Evolutionary conservation across 2,329 filamentous ascomycete genomes (phyloP).

Genomic region (Phyllosticta capitalensis): DNA sequence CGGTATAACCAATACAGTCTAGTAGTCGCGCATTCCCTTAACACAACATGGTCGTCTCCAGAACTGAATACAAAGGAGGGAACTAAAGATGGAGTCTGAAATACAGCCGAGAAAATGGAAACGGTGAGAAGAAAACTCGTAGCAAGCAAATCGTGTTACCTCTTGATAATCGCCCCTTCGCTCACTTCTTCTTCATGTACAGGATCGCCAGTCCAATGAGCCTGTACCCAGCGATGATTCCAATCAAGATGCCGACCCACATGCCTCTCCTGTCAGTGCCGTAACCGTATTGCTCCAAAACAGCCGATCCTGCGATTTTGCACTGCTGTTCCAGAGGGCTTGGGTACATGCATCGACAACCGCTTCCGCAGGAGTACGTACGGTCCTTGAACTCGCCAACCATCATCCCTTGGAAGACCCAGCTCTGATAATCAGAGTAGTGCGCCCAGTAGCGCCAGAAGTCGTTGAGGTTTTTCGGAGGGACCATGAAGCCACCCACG

Average conservation of each 20-base stretch:
- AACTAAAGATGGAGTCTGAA: no score
- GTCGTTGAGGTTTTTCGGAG: constrained; percentile 60
- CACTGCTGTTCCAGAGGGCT: constrained; percentile 55
- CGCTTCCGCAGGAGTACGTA: constrained; percentile 50
- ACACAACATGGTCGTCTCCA: background rate
- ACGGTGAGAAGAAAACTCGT: background rate
- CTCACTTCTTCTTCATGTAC: constrained; percentile 25
- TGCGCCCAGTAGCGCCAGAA: constrained; percentile 85
- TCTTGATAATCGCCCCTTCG: background rate
- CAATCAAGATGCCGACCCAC: constrained; percentile 69
- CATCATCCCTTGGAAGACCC: constrained; percentile 91
- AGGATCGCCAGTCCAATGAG: constrained; percentile 58
- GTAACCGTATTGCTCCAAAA: constrained; percentile 64
- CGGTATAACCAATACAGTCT: background rate
- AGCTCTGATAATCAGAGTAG: constrained; percentile 79
- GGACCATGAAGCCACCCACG: constrained; percentile 73
- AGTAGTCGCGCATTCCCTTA: background rate
- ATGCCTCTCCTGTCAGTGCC: constrained; percentile 51
- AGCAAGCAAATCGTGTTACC: background rate
- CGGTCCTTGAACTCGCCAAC: constrained; percentile 69
- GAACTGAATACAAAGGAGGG: background rate
- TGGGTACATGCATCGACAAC: constrained; percentile 62
- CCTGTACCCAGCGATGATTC: constrained; percentile 65
- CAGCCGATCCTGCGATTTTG: constrained; percentile 59
- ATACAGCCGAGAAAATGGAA: background rate